Conservation (phyloP, 129 eudicot species). For the Pulicaria dysenterica region DNA sequence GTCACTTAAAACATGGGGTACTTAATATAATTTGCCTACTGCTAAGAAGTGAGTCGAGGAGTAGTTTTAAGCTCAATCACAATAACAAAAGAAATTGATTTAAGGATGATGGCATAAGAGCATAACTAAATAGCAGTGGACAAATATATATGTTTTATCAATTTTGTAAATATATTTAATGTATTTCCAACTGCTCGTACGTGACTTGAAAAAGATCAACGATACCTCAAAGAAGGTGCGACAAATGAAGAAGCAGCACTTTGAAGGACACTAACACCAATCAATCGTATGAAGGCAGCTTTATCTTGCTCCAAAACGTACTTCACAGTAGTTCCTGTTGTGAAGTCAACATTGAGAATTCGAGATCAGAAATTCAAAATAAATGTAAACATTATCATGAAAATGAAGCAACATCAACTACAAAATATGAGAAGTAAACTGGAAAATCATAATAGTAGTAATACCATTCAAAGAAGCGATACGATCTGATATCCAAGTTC, state of each 20-base stretch:
- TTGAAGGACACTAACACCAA: conserved; percentile 90
- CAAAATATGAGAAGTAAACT: too few relatives aligned
- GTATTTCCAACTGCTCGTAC: too few relatives aligned
- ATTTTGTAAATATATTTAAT: background rate
- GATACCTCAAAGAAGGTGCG: conserved; percentile 96
- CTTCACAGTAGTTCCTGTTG: conserved; percentile 90
- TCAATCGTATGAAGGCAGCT: conserved; percentile 78
- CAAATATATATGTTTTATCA: background rate
- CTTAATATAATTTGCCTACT: conserved; percentile 18
- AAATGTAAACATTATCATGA: background rate
- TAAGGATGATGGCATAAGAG: background rate
- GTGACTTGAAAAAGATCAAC: background rate
- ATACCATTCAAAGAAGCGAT: conserved; percentile 97
- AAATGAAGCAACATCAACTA: too few relatives aligned
- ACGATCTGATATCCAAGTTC: conserved; percentile 96
- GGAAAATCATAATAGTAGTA: background rate
- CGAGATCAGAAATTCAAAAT: background rate
- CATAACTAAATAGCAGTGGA: background rate
- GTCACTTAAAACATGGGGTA: background rate
- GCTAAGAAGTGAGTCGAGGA: background rate
- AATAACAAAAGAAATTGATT: background rate
- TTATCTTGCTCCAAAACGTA: conserved; percentile 95
- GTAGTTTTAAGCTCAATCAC: conserved; percentile 14
- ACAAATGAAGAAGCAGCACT: conserved; percentile 98
- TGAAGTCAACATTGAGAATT: conserved; percentile 14